Conservation (phyloP, 2,329 filamentous ascomycete genomes). For the Zymoseptoria brevis region DNA sequence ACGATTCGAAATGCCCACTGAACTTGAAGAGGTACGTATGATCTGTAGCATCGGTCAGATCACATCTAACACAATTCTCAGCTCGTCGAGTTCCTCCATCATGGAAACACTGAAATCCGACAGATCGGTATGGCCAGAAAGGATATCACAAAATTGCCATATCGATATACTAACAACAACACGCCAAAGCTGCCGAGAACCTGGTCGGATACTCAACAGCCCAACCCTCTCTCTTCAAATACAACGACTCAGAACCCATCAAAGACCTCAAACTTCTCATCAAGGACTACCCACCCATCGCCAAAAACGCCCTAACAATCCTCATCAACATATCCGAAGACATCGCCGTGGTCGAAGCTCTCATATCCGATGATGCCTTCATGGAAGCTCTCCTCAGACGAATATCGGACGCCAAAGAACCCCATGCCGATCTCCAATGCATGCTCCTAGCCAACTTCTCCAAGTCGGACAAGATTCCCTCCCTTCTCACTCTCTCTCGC, state of each 20-base stretch:
- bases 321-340: conserved; percentile 81
- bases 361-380: conserved; percentile 75
- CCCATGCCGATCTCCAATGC: conserved; percentile 72
- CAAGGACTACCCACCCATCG: conserved; percentile 81
- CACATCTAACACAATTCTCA: conserved; percentile 32
- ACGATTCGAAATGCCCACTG: conserved; percentile 38
- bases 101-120: conserved; percentile 85
- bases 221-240: conserved; percentile 77
- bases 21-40: conserved; percentile 40
- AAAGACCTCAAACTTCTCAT: conserved; percentile 82
- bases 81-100: conserved; percentile 88
- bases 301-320: conserved; percentile 86
- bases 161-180: conserved; percentile 9
- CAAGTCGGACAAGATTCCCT: conserved; percentile 67
- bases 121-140: conserved; percentile 53
- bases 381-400: conserved; percentile 63
- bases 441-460: conserved; percentile 91
- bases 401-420: conserved; percentile 68
- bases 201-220: conserved; percentile 74
- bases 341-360: conserved; percentile 60
- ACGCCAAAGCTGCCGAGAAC: conserved; percentile 62
- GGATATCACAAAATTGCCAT: background rate
- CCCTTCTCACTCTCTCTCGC: conserved; percentile 61
- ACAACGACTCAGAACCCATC: conserved; percentile 65
- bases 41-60: background rate